Base-by-base conservation (phyloP, 2,329 filamentous ascomycete species). In the Aureobasidium musti region DNA sequence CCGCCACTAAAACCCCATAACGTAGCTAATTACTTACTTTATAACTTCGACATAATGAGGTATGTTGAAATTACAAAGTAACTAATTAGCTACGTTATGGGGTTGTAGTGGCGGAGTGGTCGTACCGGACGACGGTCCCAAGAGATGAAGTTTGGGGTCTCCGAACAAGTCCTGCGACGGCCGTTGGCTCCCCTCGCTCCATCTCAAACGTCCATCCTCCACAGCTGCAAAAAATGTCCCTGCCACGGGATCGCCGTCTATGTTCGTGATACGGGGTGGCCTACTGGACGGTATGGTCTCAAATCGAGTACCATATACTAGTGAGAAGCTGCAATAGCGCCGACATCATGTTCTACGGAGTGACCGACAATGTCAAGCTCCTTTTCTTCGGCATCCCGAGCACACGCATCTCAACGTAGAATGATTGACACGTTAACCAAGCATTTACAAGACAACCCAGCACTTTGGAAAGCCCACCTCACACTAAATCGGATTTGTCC, bases 141-240 rank as follows among this genome's bases (percentile, higher is more conserved):
- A 59, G 37, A 45, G 26, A n/a, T 14, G 54, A 59, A 33, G 54
- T 45, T 43, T 19, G 37, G 54, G 13, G 37, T n/a, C 10, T 5
- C 52, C 52, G 54, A 57, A 28, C 17, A 59, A 59, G 14, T 59
- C 54, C 54, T 59, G 21, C 50, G 19, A 13, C 39, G 11, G 54
- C 54, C 54, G 54, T 59, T 59, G 39, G 8, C 26, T n/a, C n/a
- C n/a, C n/a, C n/a, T n/a, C n/a, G n/a, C n/a, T 59, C 54, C 39
- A 14, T 28, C 37, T 39, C 53, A 57, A 57, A 57, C 53, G 45
- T 56, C 13, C 33, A n/a, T 13, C 11, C 33, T 23, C 13, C 23
- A 2, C 35, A 53, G 19, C 19, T 19, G 19, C 30, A 53, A 19
- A 11, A 21, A 1, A 53, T 30, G 2, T 35, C 8, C 28, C 33